A percentile compares a stretch with the other conserved stretches of the same genome.
Evolutionary conservation across 2,329 filamentous ascomycete species (phyloP).

Genomic region (Aspergillus intermedius): DNA sequence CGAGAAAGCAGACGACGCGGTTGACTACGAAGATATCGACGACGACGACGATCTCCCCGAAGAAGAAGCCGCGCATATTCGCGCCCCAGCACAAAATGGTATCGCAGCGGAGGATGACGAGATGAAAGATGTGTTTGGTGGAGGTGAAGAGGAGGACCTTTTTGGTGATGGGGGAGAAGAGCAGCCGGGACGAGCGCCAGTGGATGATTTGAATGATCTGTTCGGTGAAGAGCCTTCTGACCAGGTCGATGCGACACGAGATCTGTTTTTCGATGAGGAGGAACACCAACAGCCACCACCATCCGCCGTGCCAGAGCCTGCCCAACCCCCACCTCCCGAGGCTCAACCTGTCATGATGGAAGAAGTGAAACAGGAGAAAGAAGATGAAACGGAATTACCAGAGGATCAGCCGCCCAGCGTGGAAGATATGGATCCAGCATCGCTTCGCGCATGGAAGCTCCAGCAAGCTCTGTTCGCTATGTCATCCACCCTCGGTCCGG

Average conservation of each 20-base stretch:
- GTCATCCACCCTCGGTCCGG: constrained; percentile 43
- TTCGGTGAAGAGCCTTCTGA: constrained; percentile 40
- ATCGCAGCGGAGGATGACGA: constrained; percentile 49
- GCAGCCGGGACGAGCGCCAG: constrained; percentile 19
- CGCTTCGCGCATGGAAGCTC: constrained; percentile 39
- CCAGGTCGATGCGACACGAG: constrained; percentile 24
- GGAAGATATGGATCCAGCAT: constrained; percentile 32
- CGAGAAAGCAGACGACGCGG: constrained; percentile 85
- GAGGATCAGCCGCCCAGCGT: constrained; percentile 20
- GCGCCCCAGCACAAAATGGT: constrained; percentile 38
- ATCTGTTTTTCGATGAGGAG: constrained; percentile 28
- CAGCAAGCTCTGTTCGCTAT: constrained; percentile 44
- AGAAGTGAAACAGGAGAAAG: constrained; percentile 9
- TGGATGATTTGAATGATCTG: constrained; percentile 42
- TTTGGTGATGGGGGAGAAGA: constrained; percentile 18
- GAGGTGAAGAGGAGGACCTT: constrained; percentile 34
- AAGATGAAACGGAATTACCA: constrained; percentile 18
- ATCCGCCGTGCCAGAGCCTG: constrained; percentile 5
- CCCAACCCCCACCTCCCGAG: constrained; percentile 12
- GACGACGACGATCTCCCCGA: constrained; percentile 79
- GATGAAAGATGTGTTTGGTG: constrained; percentile 17
- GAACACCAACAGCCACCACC: constrained; percentile 16
- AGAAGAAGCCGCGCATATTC: constrained; percentile 28
- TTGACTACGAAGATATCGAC: constrained; percentile 85
- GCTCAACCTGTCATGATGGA: constrained; percentile 18